A percentile compares a stretch with the other conserved stretches of the same genome.
Evolutionary conservation across 345 rosid genomes (phyloP).

Genomic region (Dipteronia sinensis): DNA sequence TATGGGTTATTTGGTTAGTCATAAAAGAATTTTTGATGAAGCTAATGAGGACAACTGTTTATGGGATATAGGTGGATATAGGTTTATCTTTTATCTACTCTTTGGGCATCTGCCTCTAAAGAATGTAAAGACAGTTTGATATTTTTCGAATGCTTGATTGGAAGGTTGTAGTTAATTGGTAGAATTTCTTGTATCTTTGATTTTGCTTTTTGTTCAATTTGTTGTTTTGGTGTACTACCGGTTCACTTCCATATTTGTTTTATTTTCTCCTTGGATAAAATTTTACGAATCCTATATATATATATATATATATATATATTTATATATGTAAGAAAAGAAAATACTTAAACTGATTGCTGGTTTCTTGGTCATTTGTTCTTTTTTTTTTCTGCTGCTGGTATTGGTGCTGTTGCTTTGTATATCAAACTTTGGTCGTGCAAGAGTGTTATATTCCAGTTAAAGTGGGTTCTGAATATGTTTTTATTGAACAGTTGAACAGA

Average conservation of each 20-base stretch:
- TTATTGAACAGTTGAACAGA: slow-evolving; percentile 71
- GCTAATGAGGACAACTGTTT: not conserved
- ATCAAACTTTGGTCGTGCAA: not conserved
- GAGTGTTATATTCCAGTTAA: not conserved
- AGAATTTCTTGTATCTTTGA: not conserved
- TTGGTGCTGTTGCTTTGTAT: not conserved
- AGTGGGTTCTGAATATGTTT: slow-evolving; percentile 10
- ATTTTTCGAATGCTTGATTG: not conserved
- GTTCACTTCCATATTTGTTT: not conserved
- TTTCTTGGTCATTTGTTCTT: not conserved
- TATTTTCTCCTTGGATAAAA: not conserved
- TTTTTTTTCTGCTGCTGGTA: not conserved
- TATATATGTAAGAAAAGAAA: too few species aligned
- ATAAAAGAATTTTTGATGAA: not conserved
- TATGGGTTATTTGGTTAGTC: not conserved
- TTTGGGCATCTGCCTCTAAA: not conserved
- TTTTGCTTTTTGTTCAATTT: not conserved
- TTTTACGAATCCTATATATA: too few species aligned
- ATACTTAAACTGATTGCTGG: not conserved
- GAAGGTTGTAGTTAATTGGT: not conserved
- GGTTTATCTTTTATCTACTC: not conserved
- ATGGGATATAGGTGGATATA: not conserved
- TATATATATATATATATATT: too few species aligned
- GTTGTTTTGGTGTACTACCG: not conserved
- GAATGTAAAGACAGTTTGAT: not conserved